Evolutionary conservation across 768 basidiomycete genomes (phyloP), one percentile per base, ranked within the genome.

Genomic region (Antrodiella citrinella): DNA sequence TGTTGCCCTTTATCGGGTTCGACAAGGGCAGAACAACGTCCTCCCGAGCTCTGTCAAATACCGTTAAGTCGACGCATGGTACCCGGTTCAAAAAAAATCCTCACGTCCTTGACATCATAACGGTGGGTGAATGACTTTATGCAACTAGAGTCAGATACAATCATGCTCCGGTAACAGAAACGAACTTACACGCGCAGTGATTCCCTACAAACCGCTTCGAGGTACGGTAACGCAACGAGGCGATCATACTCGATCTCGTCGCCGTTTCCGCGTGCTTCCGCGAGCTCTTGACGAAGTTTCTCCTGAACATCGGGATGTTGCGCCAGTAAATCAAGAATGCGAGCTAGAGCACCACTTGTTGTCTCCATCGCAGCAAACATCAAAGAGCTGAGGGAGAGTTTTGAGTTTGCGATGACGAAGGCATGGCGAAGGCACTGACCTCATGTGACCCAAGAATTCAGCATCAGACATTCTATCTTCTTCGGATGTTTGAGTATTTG

Each of bases 21-120:
- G 67, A 69, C n/a, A 86, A 68, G 0, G 82, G 83, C 12, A 87
- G 70, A 1, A 80, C 60, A 50, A 82, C 77, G 57, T 85, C 82
- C 45, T 70, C 45, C 2, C 59, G 59, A 11, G 69, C 52, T 2
- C 74, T 63, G 22, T 38, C 20, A n/a, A n/a, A n/a, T n/a, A n/a
- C n/a, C n/a, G n/a, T n/a, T n/a, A n/a, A n/a, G n/a, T n/a, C n/a
- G n/a, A n/a, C n/a, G n/a, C n/a, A n/a, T n/a, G n/a, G n/a, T n/a
- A n/a, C n/a, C n/a, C n/a, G n/a, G n/a, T n/a, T n/a, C n/a, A n/a
- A n/a, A n/a, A n/a, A n/a, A n/a, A n/a, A n/a, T n/a, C 9, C 41
- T 43, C 19, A 43, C 41, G 7, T 7, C 41, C 41, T 43, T 5
- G 15, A 18, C 41, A 43, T 43, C 5, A 18, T 43, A 18, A 18